Conservation (phyloP, 2,329 filamentous ascomycete genomes). For the Colletotrichum phormii region DNA sequence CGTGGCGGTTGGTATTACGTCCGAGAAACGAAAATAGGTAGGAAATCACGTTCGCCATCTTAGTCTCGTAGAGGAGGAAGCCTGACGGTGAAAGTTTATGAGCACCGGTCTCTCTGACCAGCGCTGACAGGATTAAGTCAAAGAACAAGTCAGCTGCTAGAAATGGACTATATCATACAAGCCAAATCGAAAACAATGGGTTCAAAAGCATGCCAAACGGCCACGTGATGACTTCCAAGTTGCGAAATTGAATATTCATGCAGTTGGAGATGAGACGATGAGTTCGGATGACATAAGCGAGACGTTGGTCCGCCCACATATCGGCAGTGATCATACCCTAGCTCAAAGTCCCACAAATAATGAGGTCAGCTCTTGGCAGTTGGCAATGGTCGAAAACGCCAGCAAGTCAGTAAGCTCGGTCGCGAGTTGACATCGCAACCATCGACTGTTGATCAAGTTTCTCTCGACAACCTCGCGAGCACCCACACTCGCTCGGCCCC, state of each 20-base stretch:
- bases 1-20: neutral
- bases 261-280: neutral
- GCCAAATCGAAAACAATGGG: neutral
- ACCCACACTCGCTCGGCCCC: neutral
- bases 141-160: too few species aligned
- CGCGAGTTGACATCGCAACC: neutral
- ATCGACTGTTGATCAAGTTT: neutral
- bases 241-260: neutral
- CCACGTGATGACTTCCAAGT: neutral
- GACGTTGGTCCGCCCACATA: neutral
- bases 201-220: neutral
- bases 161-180: neutral
- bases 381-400: neutral
- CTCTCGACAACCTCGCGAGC: neutral
- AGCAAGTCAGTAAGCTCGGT: constrained; percentile 9
- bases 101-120: neutral
- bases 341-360: neutral
- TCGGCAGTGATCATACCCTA: neutral
- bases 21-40: too few species aligned
- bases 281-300: constrained; percentile 7
- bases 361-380: constrained; percentile 11
- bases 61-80: too few species aligned
- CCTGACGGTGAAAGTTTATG: neutral
- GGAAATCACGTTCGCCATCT: too few species aligned
- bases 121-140: neutral